Percentiles rank a stretch among this genome's conserved stretches.
phyloP scores from a whole-genome alignment of 495 filamentous ascomycete genomes.

The Hypoxylon subgilvum region DNA sequence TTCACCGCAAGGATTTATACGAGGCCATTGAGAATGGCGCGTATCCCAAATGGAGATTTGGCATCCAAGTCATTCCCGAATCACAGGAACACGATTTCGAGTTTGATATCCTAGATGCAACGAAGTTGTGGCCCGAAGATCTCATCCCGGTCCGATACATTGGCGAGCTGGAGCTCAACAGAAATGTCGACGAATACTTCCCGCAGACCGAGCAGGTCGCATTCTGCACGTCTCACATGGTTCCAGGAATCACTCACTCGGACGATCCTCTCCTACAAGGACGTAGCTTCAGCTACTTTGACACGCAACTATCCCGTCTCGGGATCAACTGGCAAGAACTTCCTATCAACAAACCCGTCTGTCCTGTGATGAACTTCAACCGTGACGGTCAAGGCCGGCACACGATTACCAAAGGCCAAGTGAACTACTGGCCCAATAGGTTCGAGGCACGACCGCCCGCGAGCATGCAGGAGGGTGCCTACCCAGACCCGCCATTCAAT shows the following conservation, averaged over 20 bases:
- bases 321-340: conserved; percentile 87
- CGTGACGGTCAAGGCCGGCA: conserved; percentile 73
- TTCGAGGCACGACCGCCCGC: conserved; percentile 69
- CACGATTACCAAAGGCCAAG: conserved; percentile 63
- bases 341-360: conserved; percentile 78
- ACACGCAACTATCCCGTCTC: conserved; percentile 83
- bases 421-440: conserved; percentile 92
- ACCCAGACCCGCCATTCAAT: conserved; percentile 70
- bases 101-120: conserved; percentile 90
- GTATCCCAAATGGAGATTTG: conserved; percentile 84
- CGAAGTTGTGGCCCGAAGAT: conserved; percentile 90
- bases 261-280: conserved; percentile 84
- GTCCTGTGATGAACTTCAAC: conserved; percentile 82
- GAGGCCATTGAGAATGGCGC: conserved; percentile 78
- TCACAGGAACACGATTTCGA: conserved; percentile 79
- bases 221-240: conserved; percentile 84
- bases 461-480: conserved; percentile 63
- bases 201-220: conserved; percentile 82
- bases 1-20: conserved; percentile 82
- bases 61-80: conserved; percentile 77
- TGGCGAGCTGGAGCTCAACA: conserved; percentile 81
- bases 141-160: conserved; percentile 79
- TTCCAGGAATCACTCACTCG: conserved; percentile 87
- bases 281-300: conserved; percentile 86
- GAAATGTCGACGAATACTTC: conserved; percentile 86